Conservation (phyloP, 345 rosid genomes). For the Eucalyptus paniculata region DNA sequence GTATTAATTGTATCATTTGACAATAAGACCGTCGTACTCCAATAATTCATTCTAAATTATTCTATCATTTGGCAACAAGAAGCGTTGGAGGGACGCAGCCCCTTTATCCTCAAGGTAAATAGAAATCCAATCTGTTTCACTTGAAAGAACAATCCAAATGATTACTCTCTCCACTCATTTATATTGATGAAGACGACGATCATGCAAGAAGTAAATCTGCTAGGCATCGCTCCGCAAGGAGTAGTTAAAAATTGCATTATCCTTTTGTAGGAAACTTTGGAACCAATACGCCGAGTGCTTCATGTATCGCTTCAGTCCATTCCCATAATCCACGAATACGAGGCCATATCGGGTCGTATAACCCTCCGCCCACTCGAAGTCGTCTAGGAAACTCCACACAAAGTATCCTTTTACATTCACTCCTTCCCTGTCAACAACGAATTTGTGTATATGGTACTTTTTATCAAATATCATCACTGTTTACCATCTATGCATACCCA, state of each 20-base stretch:
- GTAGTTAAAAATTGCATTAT: not conserved
- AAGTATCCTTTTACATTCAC: conserved; percentile 37
- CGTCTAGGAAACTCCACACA: conserved; percentile 42
- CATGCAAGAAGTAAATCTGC: not conserved
- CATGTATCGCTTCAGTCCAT: conserved; percentile 30
- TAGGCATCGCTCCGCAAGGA: not conserved
- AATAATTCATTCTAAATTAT: not conserved
- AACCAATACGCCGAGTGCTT: conserved; percentile 55
- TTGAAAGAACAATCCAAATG: not conserved
- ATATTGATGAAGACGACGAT: not conserved
- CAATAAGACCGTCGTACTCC: not conserved
- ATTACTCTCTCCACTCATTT: not conserved
- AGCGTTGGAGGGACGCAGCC: not conserved
- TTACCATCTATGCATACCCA: not conserved
- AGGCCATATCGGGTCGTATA: conserved; percentile 34
- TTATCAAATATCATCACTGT: not conserved
- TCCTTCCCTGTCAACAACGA: conserved; percentile 19
- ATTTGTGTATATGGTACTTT: not conserved
- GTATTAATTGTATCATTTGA: not conserved
- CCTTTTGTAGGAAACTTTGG: conserved; percentile 16
- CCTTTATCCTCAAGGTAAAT: not conserved
- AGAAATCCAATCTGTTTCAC: not conserved
- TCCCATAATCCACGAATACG: conserved; percentile 27
- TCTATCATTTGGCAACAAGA: not conserved
- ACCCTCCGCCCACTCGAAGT: conserved; percentile 57